These are phyloP conservation scores for Umbelopsis ramanniana DNA, from an alignment of 192 early-diverging fungal genomes.

Conservation along the genomic window DNA sequence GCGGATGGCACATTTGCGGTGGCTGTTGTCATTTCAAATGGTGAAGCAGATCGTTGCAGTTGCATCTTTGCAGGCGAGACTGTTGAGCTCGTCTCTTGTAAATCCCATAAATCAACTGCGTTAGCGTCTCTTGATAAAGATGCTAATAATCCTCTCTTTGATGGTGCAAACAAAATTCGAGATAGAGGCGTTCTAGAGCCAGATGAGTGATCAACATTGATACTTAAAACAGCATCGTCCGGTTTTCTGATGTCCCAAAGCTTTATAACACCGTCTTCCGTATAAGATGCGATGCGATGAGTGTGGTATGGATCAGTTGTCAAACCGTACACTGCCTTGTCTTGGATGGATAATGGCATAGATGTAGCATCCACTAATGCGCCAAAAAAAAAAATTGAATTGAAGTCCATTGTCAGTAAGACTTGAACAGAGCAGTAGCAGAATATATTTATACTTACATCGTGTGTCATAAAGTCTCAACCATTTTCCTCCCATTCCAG, in stretches of 20 bases:
- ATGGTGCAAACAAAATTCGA: slow-evolving; percentile 63
- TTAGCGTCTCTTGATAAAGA: slow-evolving; percentile 58
- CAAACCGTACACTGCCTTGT: slow-evolving; percentile 73
- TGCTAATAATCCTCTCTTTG: slow-evolving; percentile 63
- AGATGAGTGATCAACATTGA: slow-evolving; percentile 11
- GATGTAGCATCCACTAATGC: slow-evolving; percentile 46
- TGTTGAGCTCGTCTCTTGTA: slow-evolving; percentile 57
- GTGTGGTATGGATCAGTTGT: slow-evolving; percentile 70
- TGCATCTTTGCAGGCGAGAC: not conserved
- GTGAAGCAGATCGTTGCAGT: slow-evolving; percentile 27
- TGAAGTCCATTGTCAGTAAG: not conserved
- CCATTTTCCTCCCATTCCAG: slow-evolving; percentile 75
- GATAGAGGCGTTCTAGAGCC: slow-evolving; percentile 40
- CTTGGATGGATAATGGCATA: slow-evolving; percentile 60
- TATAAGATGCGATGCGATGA: slow-evolving; percentile 71
- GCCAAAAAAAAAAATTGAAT: not conserved
- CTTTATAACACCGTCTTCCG: slow-evolving; percentile 66
- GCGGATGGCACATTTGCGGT: not conserved
- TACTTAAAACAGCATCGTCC: slow-evolving; percentile 56
- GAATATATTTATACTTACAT: slow-evolving; percentile 35
- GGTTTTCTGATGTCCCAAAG: slow-evolving; percentile 80
- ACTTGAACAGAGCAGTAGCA: not conserved
- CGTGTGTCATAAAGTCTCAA: slow-evolving; percentile 74
- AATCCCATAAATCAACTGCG: slow-evolving; percentile 65
- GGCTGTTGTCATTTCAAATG: slow-evolving; percentile 1